Base-by-base conservation (phyloP, 148 eudicot species). In the Nepenthes mirabilis region DNA sequence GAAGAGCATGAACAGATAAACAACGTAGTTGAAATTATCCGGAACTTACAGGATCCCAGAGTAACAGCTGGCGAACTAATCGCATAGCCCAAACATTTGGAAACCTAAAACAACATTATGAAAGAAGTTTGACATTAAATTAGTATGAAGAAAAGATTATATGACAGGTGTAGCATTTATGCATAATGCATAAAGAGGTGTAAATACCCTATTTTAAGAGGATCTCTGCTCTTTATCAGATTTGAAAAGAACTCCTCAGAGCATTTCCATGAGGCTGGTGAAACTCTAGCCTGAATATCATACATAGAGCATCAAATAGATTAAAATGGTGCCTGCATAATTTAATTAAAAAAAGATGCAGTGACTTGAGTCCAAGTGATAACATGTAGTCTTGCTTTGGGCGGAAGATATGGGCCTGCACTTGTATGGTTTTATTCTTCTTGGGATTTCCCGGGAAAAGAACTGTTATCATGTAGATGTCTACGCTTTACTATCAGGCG, bases 191-290 rank as follows among this genome's bases (percentile, higher is more conserved):
- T 9, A 58, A 33, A 48, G 34, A 60, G n/a, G 14, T 45, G 37
- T 3, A 58, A 33, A 2, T n/a, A 93, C 98, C 98, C 98, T 23
- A 88, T 75, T 57, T 79, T 77, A 36, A 93, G 96, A 72, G 91
- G 95, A 78, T 93, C 98, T 82, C 91, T 76, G 64, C 70, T 79
- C 80, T 79, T 84, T 65, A 93, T 86, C 63, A 80, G 88, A 60
- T 80, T 80, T 57, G 91, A 82, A 71, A 93, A 86, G 73, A 80
- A 86, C 62, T 93, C 96, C 72, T 93, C 98, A 59, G 98, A 93
- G 73, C 98, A 93, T 80, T 83, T 93, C 98, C 98, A 93, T 40
- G 96, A 83, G 72, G 86, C 98, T 63, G 91, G 96, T 12, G 89
- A 82, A 63, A 61, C 71, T 51, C 82, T 72, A 67, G 47, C 82